phyloP scores from a whole-genome alignment of 192 early-diverging fungal species.

The Rhizoclosmatium sp. region DNA sequence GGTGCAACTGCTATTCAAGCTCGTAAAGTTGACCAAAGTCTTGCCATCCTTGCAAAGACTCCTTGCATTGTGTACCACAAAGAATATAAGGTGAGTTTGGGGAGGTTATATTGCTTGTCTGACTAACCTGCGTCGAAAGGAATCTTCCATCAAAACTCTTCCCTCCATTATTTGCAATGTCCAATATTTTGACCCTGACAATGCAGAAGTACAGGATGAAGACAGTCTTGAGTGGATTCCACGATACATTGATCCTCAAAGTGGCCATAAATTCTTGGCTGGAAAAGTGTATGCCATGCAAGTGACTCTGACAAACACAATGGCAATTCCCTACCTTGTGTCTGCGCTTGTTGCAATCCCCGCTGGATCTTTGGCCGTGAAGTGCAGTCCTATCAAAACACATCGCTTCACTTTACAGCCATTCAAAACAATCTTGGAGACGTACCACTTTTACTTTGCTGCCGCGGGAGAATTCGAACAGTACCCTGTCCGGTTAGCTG shows the following conservation, averaged over 20 bases:
- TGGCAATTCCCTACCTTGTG: conserved; percentile 11
- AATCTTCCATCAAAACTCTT: conserved; percentile 9
- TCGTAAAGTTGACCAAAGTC: not conserved
- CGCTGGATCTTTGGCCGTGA: conserved; percentile 22
- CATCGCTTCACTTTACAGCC: conserved; percentile 21
- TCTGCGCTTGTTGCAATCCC: conserved; percentile 23
- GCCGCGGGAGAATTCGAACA: conserved; percentile 14
- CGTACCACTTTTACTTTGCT: conserved; percentile 26
- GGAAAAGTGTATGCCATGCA: conserved; percentile 30
- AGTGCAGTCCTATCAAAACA: conserved; percentile 20
- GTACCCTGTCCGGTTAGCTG: conserved; percentile 20
- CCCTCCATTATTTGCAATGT: conserved; percentile 29
- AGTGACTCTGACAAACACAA: conserved; percentile 35
- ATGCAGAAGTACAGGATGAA: conserved; percentile 14
- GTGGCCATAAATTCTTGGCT: conserved; percentile 10
- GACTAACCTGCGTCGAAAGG: conserved; percentile 1
- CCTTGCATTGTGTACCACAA: conserved; percentile 32
- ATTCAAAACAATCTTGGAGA: conserved; percentile 3
- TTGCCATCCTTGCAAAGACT: not conserved
- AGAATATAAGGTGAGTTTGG: conserved; percentile 25
- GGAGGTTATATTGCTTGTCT: not conserved
- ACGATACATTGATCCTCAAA: conserved; percentile 26
- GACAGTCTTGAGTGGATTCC: conserved; percentile 27
- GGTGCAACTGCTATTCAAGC: not conserved
- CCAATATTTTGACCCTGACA: conserved; percentile 27